Conservation (phyloP, 257 asterid genomes). For the Ophiorrhiza pumila region DNA sequence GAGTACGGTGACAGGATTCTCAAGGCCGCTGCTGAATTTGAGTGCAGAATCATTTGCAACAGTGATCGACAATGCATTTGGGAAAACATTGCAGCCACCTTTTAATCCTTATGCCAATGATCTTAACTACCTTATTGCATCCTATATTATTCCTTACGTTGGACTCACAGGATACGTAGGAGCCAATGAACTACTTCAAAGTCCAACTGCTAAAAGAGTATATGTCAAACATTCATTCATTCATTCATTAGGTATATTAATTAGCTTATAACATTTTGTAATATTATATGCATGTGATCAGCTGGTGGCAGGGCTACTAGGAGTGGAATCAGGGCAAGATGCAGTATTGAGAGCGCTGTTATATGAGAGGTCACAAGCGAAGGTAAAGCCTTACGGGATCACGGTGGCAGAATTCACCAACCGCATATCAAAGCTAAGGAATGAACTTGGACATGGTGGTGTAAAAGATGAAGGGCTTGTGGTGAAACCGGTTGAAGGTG, state of each 20-base stretch:
- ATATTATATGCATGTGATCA: slow-evolving; percentile 3
- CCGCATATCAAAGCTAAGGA: slow-evolving; percentile 32
- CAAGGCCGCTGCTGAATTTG: slow-evolving; percentile 65
- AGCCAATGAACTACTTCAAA: slow-evolving; percentile 60
- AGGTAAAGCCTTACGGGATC: slow-evolving; percentile 25
- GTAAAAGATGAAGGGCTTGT: slow-evolving; percentile 72
- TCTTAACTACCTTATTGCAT: slow-evolving; percentile 71
- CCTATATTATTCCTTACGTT: slow-evolving; percentile 72
- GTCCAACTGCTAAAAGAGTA: slow-evolving; percentile 54
- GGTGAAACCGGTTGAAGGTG: slow-evolving; percentile 38
- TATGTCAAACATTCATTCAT: neutral
- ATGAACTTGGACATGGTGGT: slow-evolving; percentile 52
- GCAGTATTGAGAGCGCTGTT: slow-evolving; percentile 37
- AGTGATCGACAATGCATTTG: slow-evolving; percentile 57
- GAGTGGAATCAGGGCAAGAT: slow-evolving; percentile 55
- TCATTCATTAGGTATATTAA: too few species aligned
- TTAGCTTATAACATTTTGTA: too few species aligned
- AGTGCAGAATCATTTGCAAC: slow-evolving; percentile 55
- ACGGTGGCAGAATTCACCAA: slow-evolving; percentile 39
- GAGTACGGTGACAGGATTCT: slow-evolving; percentile 58
- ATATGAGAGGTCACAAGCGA: neutral
- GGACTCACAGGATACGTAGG: slow-evolving; percentile 97
- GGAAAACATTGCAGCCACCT: slow-evolving; percentile 44
- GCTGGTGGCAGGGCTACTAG: slow-evolving; percentile 50
- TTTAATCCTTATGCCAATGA: slow-evolving; percentile 82